Base-by-base conservation (phyloP, 108 stramenopile genomes). In the Nitzschia sp. region DNA sequence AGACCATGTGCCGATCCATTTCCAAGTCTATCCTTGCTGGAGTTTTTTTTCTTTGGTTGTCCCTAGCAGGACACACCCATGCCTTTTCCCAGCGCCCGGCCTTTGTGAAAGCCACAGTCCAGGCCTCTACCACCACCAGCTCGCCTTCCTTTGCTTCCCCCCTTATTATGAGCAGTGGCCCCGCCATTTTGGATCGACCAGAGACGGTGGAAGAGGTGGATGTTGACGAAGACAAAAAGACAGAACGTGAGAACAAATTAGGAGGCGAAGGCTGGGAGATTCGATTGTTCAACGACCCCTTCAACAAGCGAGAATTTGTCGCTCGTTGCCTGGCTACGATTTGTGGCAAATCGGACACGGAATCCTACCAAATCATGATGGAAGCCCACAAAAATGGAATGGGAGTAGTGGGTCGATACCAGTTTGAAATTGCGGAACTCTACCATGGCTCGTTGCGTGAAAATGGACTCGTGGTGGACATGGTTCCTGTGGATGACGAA, bases 271-370 rank as follows among this genome's bases (percentile, higher is more conserved):
- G 75, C 46, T 91, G 90, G 90, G 71, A 71, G 28, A 79, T 91
- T 11, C 85, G 85, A 0, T 70, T 91, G 2, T 91, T 68, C 55
- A 91, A 91, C 64, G 90, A 91, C 49, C 84, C 90, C 15, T 81
- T 83, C 72, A 91, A 91, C 79, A 87, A 87, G 57, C 71, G 90
- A 45, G 86, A 87, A 75, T 87, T 85, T 75, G 90, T 91, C 1
- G 85, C 90, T 0, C 58, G 75, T 6, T 87, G 86, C 38, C 76
- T 91, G 46, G 69, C 53, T 8, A 72, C 82, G 23, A 78, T 91
- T 30, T 81, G 81, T 54, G 75, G 78, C 6, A 72, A 82, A 27
- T 74, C 72, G 17, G 90, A 91, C 29, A 63, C 75, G 11, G 70
- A 57, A 23, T 81, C 85, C 0, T 91, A 82, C 58, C 77, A 73